phyloP scores from a whole-genome alignment of 2,329 filamentous ascomycete species.

The Didymellaceae sp. region DNA sequence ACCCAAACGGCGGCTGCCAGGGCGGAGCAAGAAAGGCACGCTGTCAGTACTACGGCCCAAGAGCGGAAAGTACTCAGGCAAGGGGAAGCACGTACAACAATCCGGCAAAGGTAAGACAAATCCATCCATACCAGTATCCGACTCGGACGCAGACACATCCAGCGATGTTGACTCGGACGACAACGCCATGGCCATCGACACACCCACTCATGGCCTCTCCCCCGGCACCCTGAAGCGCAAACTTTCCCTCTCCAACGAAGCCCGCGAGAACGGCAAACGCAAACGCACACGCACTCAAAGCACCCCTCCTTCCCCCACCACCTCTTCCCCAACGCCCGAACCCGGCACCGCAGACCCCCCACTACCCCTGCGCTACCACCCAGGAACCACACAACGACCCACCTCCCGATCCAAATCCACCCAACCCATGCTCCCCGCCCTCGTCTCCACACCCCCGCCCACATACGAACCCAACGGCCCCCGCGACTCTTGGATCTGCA shows the following conservation, averaged over 20 bases:
- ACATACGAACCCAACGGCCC: constrained; percentile 56
- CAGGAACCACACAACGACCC: constrained; percentile 11
- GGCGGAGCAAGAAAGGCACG: constrained; percentile 35
- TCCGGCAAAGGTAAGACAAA: constrained; percentile 36
- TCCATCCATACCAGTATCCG: constrained; percentile 18
- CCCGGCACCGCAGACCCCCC: constrained; percentile 24
- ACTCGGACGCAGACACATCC: constrained; percentile 26
- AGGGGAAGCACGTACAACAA: constrained; percentile 35
- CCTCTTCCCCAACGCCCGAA: constrained; percentile 22
- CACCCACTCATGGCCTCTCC: constrained; percentile 37
- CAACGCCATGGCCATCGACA: constrained; percentile 39
- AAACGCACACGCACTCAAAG: constrained; percentile 39
- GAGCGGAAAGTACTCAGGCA: constrained; percentile 45
- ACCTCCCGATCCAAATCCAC: constrained; percentile 16
- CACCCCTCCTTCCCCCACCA: constrained; percentile 30
- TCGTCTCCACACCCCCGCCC: constrained; percentile 43
- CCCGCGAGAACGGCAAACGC: constrained; percentile 26
- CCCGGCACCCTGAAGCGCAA: constrained; percentile 40
- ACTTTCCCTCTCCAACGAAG: constrained; percentile 20
- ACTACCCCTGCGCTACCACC: constrained; percentile 37
- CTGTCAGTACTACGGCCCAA: constrained; percentile 47
- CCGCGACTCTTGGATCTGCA: constrained; percentile 71
- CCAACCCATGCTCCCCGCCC: constrained; percentile 1
- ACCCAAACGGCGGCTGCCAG: constrained; percentile 28
- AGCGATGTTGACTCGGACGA: constrained; percentile 25